Conservation (phyloP, 2,329 filamentous ascomycete genomes). For the Colletotrichum sublineola region DNA sequence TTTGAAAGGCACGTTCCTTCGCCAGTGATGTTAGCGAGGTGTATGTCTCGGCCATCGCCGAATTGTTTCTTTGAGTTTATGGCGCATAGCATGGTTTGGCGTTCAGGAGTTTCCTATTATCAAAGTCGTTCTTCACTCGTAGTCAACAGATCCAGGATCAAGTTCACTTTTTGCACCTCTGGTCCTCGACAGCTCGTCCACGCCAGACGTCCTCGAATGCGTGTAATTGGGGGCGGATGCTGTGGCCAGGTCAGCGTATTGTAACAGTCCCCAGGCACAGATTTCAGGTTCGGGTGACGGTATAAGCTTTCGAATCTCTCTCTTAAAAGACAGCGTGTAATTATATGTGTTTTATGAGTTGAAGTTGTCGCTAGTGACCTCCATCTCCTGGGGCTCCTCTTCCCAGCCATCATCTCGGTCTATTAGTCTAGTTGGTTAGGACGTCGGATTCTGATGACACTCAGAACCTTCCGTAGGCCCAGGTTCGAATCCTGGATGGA, state of each 20-base stretch:
- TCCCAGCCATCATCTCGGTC: not conserved
- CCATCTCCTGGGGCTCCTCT: fast-evolving
- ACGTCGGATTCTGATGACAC: conserved; percentile 39
- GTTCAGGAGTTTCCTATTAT: conserved; percentile 28
- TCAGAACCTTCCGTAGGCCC: conserved; percentile 37
- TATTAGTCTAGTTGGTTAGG: conserved; percentile 43
- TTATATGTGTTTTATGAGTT: not conserved
- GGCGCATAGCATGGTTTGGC: conserved; percentile 42
- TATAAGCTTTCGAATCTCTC: no score
- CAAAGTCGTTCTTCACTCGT: not conserved
- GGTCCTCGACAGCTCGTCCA: not conserved
- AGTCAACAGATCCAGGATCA: not conserved
- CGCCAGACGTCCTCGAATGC: not conserved
- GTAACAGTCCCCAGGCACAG: not conserved
- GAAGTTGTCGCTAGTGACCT: fast-evolving
- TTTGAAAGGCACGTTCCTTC: not conserved
- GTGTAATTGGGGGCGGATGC: not conserved
- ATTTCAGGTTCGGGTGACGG: no score
- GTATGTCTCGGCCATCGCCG: conserved; percentile 20
- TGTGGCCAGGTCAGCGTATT: not conserved
- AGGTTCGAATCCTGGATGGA: conserved; percentile 43
- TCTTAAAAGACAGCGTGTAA: no score
- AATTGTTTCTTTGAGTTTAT: not conserved
- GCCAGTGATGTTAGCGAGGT: conserved; percentile 55
- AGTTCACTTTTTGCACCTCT: not conserved